A percentile compares a stretch with the other conserved stretches of the same genome.
Evolutionary conservation across 78 protist genomes (phyloP).

Genomic region (Polysphondylium violaceum): DNA sequence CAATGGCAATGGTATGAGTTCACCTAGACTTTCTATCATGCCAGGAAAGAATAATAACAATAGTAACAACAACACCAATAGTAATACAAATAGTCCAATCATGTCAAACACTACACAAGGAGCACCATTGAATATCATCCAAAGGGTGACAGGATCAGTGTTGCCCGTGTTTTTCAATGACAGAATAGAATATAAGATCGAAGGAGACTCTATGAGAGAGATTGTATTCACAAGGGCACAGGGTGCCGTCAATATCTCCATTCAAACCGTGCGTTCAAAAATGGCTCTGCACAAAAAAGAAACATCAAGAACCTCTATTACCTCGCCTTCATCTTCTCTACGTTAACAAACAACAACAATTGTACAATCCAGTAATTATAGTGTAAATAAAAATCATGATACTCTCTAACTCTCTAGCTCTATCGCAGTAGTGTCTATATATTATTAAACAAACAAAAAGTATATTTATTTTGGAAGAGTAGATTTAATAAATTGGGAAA

Average conservation of each 20-base stretch:
- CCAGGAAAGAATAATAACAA: no score
- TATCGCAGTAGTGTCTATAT: background rate
- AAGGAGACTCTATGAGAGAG: slow-evolving; percentile 70
- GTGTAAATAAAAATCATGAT: background rate
- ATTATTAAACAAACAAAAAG: background rate
- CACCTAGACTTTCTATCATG: no score
- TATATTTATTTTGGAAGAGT: background rate
- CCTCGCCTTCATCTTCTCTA: background rate
- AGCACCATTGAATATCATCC: slow-evolving; percentile 2
- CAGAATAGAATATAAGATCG: slow-evolving; percentile 64
- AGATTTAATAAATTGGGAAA: background rate
- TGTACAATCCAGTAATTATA: no score
- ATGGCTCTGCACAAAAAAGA: slow-evolving; percentile 2
- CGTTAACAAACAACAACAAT: no score
- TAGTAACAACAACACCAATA: background rate
- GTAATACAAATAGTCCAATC: background rate
- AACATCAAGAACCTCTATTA: slow-evolving; percentile 17
- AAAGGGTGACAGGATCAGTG: slow-evolving; percentile 31
- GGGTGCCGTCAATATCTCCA: slow-evolving; percentile 52
- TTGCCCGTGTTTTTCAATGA: slow-evolving; percentile 53
- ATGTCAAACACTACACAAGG: background rate
- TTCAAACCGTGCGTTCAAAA: slow-evolving; percentile 31
- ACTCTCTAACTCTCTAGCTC: background rate
- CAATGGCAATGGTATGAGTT: background rate
- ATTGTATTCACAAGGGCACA: slow-evolving; percentile 45